A percentile compares a stretch with the other conserved stretches of the same genome.
Evolutionary conservation across 2,329 filamentous ascomycete species (phyloP).

Genomic region (Bipolaris zeicola): DNA sequence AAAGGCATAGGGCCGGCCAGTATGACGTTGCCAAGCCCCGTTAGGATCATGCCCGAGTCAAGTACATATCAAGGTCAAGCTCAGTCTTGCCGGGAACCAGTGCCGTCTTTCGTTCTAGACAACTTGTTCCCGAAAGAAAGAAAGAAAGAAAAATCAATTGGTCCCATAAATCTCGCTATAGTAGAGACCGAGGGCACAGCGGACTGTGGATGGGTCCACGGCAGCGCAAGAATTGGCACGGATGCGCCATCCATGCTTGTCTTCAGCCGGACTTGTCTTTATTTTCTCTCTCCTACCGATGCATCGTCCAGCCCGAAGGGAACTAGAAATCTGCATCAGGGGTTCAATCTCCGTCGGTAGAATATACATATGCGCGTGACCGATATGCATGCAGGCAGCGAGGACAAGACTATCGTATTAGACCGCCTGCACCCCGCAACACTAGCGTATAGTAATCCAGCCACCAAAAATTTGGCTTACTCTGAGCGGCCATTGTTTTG

Average conservation of each 20-base stretch:
- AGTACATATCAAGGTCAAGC: not conserved
- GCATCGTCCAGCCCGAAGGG: not conserved
- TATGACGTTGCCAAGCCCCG: slow-evolving; percentile 13
- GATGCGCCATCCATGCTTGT: not conserved
- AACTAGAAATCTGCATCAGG: not conserved
- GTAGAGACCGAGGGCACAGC: not conserved
- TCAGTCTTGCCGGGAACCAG: not conserved
- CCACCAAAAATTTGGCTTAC: not conserved
- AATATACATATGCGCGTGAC: not conserved
- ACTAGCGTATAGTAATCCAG: not conserved
- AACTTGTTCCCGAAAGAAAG: not conserved
- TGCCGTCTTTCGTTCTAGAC: not conserved
- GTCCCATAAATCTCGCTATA: not conserved
- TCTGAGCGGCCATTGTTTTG: slow-evolving; percentile 1
- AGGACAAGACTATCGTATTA: not conserved
- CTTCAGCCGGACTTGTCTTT: not conserved
- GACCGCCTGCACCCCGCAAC: not conserved
- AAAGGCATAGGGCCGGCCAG: slow-evolving; percentile 6
- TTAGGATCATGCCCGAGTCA: slow-evolving; percentile 2
- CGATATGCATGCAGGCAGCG: not conserved
- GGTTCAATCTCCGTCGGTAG: not conserved
- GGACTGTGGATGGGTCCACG: too few relatives aligned
- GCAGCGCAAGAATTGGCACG: too few relatives aligned
- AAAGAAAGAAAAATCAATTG: not conserved
- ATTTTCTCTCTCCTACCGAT: not conserved